Evolutionary conservation across 2,329 filamentous ascomycete species (phyloP), one percentile per base, ranked within the genome.

Genomic region (Xylaria multiplex): DNA sequence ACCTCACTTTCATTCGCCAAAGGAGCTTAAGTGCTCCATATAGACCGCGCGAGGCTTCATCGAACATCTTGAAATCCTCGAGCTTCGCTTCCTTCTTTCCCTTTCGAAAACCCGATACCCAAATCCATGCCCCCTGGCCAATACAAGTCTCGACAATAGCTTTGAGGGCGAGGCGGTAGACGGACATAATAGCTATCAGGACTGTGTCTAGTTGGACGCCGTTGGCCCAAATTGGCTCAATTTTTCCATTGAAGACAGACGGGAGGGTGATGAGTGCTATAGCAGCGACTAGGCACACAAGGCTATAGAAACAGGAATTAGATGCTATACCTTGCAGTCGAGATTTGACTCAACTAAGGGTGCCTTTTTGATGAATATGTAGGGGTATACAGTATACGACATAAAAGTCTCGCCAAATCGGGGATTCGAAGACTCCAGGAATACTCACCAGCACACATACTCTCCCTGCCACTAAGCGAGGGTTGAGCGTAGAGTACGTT

Each of bases 81-180:
- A 81, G 63, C 11, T 70, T 73, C 1, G 79, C 79, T n/a, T 74
- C 72, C 6, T 74, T 75, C 2, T 70, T 73, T 2, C 70, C 70
- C 53, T 76, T 75, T 13, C 77, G 75, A 19, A 75, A 73, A 30
- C 77, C 75, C 3, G 77, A 77, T 0, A 80, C 76, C 79, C 78
- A 81, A 6, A 80, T 77, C 79, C 79, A 81, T 7, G 79, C 79
- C 13, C 73, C 77, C 67, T 81, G 79, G 61, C 77, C 76, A 52
- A 81, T 65, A 50, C 76, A 77, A 0, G 75, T 73, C 62, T 80
- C 78, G 45, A 80, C 73, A 11, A 80, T 75, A 6, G 68, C 76
- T 42, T 74, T 76, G 55, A 81, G 75, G 16, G 77, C 75, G 2
- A 80, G 72, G 14, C 78, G 76, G 6, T 77, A 74, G n/a, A 77